Percentiles rank a stretch among this genome's conserved stretches.
These are phyloP conservation scores for Chlorella sp. DNA, from an alignment of 139 green algal genomes.

Conservation along the genomic window DNA sequence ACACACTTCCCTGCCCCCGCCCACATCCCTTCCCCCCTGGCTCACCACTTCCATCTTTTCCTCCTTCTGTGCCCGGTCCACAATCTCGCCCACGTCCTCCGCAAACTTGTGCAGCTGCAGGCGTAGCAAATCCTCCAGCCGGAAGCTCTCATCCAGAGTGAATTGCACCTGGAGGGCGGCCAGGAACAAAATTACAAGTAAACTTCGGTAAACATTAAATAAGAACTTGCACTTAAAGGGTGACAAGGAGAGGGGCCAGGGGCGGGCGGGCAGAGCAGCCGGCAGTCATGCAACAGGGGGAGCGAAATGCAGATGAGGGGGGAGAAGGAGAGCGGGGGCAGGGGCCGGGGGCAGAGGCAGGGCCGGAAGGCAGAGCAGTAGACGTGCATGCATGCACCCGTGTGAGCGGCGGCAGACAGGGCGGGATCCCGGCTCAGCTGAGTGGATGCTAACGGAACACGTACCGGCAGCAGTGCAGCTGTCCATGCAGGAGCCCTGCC, in stretches of 20 bases:
- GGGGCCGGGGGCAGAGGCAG: too few relatives aligned
- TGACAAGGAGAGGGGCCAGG: background rate
- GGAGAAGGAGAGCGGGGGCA: too few relatives aligned
- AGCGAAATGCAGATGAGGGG: constrained; percentile 49
- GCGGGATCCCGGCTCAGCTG: background rate
- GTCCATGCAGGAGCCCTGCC: background rate
- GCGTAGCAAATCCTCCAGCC: constrained; percentile 84
- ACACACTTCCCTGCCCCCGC: too few relatives aligned
- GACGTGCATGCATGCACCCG: background rate
- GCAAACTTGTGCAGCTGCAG: constrained; percentile 93
- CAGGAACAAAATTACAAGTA: too few relatives aligned
- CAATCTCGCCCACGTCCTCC: constrained; percentile 92
- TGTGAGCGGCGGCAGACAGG: background rate
- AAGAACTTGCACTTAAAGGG: too few relatives aligned
- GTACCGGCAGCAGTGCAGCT: background rate
- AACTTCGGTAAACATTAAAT: too few relatives aligned
- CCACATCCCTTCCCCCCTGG: background rate
- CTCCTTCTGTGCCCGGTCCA: constrained; percentile 69
- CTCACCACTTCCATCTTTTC: constrained; percentile 27
- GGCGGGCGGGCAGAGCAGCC: background rate
- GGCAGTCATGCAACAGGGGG: too few relatives aligned
- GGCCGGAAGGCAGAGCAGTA: background rate
- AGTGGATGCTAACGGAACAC: background rate
- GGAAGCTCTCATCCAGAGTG: constrained; percentile 84
- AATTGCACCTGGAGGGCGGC: constrained; percentile 34